Conservation (phyloP, 306 rosid genomes). For the Lagenaria siceraria region DNA sequence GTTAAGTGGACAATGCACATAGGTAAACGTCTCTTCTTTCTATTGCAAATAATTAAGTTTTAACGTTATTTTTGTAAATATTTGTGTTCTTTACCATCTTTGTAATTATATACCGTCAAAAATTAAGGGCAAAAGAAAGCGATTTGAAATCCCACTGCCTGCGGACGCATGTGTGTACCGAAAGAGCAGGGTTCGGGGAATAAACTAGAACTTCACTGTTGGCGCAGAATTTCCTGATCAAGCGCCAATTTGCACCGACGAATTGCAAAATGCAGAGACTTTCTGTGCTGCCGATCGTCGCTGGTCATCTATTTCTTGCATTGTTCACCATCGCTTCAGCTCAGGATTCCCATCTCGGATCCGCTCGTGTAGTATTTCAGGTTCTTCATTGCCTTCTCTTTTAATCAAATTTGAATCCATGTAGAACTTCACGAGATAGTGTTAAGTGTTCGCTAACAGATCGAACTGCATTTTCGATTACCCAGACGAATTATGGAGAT, state of each 20-base stretch:
- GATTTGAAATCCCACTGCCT: too few relatives aligned
- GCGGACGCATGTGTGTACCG: background rate
- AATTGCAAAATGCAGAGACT: background rate
- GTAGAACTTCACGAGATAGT: background rate
- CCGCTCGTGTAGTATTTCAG: slow-evolving; percentile 17
- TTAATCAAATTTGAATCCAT: background rate
- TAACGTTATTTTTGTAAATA: too few relatives aligned
- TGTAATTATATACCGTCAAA: too few relatives aligned
- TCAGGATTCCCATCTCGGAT: slow-evolving; percentile 10
- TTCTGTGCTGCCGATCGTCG: background rate
- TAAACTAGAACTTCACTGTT: background rate
- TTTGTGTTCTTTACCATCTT: too few relatives aligned
- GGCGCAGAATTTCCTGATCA: background rate
- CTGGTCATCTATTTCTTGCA: background rate
- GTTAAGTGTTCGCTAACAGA: background rate
- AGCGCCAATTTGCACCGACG: background rate
- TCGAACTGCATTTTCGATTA: background rate
- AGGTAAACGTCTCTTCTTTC: too few relatives aligned
- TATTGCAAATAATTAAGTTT: too few relatives aligned
- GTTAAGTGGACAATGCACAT: too few relatives aligned
- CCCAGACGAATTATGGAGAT: slow-evolving; percentile 80
- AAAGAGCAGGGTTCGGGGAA: background rate
- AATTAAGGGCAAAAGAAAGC: too few relatives aligned
- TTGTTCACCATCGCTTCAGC: background rate
- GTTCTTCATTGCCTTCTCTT: background rate